Conservation (phyloP, 2,329 filamentous ascomycete genomes). For the Ophiostoma perfectum region DNA sequence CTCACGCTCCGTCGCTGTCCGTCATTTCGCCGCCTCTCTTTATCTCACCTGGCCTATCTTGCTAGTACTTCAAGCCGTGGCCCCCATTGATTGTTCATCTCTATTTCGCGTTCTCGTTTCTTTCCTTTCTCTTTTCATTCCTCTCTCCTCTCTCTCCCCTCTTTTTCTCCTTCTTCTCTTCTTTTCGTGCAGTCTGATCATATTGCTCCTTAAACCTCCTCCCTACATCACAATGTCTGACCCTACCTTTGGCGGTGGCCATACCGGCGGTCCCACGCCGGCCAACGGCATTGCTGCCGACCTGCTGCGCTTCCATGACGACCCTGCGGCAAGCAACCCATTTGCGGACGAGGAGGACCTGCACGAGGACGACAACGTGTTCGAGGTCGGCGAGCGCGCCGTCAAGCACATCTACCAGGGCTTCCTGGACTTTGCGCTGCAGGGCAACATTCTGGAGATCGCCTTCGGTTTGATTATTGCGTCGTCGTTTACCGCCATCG, state of each 20-base stretch:
- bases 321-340: constrained; percentile 32
- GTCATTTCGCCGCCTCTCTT: not conserved
- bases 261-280: constrained; percentile 15
- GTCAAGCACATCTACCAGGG: constrained; percentile 53
- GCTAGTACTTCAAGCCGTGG: not conserved
- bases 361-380: constrained; percentile 32
- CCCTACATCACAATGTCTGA: constrained; percentile 15
- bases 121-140: not conserved
- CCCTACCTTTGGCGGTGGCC: not conserved
- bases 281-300: constrained; percentile 8
- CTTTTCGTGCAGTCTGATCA: not conserved
- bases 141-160: not conserved
- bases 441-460: constrained; percentile 70
- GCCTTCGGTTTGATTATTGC: constrained; percentile 70
- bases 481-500: constrained; percentile 63
- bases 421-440: constrained; percentile 67
- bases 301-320: constrained; percentile 27
- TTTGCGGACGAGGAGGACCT: constrained; percentile 36
- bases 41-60: not conserved
- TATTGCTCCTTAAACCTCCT: not conserved
- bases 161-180: not conserved
- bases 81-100: not conserved
- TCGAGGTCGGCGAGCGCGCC: constrained; percentile 43
- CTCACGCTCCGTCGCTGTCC: not conserved
- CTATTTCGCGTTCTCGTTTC: not conserved